phyloP scores from a whole-genome alignment of 2,329 filamentous ascomycete genomes.

The Fusarium sp. region DNA sequence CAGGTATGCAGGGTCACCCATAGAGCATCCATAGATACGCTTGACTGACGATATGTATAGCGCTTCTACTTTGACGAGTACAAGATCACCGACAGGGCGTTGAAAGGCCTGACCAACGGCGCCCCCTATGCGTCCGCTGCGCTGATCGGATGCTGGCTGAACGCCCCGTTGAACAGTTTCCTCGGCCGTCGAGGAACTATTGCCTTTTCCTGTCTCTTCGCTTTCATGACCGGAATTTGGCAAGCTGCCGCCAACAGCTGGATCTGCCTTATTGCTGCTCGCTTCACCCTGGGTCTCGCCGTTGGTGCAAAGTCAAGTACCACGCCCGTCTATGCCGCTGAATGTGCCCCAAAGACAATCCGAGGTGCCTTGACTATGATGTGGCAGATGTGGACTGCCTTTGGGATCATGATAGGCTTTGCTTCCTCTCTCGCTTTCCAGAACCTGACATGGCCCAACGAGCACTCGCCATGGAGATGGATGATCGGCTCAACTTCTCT shows the following conservation, averaged over 20 bases:
- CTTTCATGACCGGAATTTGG: slow-evolving; percentile 58
- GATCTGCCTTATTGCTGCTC: slow-evolving; percentile 68
- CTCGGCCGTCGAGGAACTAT: slow-evolving; percentile 71
- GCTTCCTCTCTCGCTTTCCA: slow-evolving; percentile 62
- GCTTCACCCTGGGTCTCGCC: slow-evolving; percentile 73
- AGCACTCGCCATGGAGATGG: slow-evolving; percentile 61
- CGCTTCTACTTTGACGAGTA: slow-evolving; percentile 48
- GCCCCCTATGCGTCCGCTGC: slow-evolving; percentile 63
- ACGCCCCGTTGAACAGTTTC: slow-evolving; percentile 60
- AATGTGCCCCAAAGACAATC: slow-evolving; percentile 72
- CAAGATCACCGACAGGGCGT: slow-evolving; percentile 45
- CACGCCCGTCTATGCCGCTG: slow-evolving; percentile 77
- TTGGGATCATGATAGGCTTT: slow-evolving; percentile 58
- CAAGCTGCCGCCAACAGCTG: slow-evolving; percentile 56
- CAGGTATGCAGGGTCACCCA: slow-evolving; percentile 27
- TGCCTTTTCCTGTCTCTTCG: slow-evolving; percentile 66
- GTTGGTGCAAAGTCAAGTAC: slow-evolving; percentile 72
- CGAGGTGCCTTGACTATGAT: slow-evolving; percentile 81
- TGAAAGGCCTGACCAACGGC: slow-evolving; percentile 63
- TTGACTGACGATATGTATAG: slow-evolving; percentile 36
- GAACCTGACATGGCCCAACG: slow-evolving; percentile 57
- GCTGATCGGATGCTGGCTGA: slow-evolving; percentile 52
- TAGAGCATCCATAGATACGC: neutral
- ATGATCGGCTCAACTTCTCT: slow-evolving; percentile 67
- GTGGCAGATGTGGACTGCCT: slow-evolving; percentile 61